Conservation (phyloP, 768 basidiomycete genomes). For the Trametes meyenii region DNA sequence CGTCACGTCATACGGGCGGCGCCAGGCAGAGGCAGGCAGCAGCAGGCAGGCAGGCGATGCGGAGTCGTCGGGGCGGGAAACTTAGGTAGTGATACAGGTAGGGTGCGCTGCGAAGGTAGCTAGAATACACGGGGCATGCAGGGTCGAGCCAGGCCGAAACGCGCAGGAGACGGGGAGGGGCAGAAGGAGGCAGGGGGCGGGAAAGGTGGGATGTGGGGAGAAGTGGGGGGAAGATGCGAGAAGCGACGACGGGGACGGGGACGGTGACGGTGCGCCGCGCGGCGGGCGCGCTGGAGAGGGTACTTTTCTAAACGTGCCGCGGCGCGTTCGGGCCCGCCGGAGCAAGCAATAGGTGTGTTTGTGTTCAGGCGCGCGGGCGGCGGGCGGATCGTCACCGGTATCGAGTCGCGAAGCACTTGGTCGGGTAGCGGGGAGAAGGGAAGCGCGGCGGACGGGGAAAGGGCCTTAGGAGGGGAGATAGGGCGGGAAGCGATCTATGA, state of each 20-base stretch:
- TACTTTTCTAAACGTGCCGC: slow-evolving; percentile 13
- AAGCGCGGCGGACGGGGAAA: background rate
- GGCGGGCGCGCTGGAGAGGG: slow-evolving; percentile 9
- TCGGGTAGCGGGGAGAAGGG: background rate
- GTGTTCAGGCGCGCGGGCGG: slow-evolving; percentile 11
- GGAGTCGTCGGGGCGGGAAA: background rate
- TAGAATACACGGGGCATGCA: slow-evolving; percentile 13
- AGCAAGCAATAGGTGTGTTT: background rate
- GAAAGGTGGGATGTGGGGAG: background rate
- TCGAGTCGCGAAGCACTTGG: background rate
- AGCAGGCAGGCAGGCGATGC: background rate
- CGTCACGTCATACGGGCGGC: too few species aligned
- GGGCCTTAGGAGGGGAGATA: background rate
- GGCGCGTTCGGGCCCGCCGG: background rate
- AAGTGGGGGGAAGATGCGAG: too few species aligned
- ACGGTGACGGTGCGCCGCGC: slow-evolving; percentile 17
- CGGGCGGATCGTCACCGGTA: slow-evolving; percentile 12
- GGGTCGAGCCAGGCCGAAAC: background rate
- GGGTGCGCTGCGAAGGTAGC: slow-evolving; percentile 8
- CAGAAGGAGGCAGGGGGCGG: background rate
- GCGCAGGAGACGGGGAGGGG: background rate
- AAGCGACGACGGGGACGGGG: slow-evolving; percentile 8
- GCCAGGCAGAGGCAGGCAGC: too few species aligned
- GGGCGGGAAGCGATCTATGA: slow-evolving; percentile 8
- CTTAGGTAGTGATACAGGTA: slow-evolving; percentile 24